Evolutionary conservation across 164 flowering plant genomes (phyloP), one percentile per base, ranked within the genome.

Genomic region (Santalum album): DNA sequence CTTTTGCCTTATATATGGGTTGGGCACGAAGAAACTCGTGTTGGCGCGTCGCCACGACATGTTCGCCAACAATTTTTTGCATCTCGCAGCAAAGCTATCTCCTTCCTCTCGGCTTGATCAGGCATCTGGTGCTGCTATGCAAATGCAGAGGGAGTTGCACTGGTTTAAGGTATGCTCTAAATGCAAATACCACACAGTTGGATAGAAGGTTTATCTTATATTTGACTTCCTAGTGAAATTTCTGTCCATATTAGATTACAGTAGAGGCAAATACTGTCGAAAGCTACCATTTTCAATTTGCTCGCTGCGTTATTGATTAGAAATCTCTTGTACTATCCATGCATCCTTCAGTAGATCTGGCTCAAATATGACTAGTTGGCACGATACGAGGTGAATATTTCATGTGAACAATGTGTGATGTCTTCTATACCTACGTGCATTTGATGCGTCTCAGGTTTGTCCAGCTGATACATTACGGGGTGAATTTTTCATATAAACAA

Each of bases 121-220:
- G 16, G 57, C 53, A 9, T 52, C 63, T 1, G 63, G 63, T 4
- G 63, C 57, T 26, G 63, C 63, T 17, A 35, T 60, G 17, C 64
- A 60, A 27, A 60, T 60, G 64, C 57, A 60, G 32, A 22, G 57
- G 15, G 57, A 53, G 46, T 25, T 53, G 24, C 53, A 44, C 5
- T 60, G 53, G 64, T 53, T 60, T 16, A n/a, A 53, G 57, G 57
- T 53, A 29, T n/a, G n/a, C 34, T 29, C 34, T 3, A 15, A n/a
- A 26, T 0, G 16, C 12, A 7, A 9, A 35, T 32, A 10, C 19
- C 47, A 17, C 17, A 43, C 2, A 17, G 21, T 19, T 22, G 3
- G 17, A 43, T 43, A 17, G 10, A 17, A 43, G 19, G 19, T 43
- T 43, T 17, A 43, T 10, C 2, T n/a, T n/a, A 19, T 19, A 2